Conservation (phyloP, 208 protist species). For the Trypanosoma congolense region DNA sequence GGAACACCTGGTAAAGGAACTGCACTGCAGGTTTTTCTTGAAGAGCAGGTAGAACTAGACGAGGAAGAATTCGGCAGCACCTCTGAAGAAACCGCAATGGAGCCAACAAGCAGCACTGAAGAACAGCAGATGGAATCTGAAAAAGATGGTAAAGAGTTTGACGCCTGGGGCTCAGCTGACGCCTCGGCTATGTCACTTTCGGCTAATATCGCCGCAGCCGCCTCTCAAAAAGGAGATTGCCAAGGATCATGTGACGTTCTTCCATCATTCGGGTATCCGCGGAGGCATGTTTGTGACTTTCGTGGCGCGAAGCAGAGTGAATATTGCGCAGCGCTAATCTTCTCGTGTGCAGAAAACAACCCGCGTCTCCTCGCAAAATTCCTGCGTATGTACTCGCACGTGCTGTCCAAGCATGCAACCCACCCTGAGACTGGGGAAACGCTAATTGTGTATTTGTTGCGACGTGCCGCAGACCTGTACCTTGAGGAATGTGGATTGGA, state of each 20-base stretch:
- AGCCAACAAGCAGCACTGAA: neutral
- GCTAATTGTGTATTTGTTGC: conserved; percentile 39
- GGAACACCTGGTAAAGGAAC: conserved; percentile 18
- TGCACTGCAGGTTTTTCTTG: conserved; percentile 21
- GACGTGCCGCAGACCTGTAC: conserved; percentile 16
- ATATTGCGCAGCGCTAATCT: conserved; percentile 30
- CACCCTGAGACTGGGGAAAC: conserved; percentile 45
- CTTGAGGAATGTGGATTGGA: conserved; percentile 4
- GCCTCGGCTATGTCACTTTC: too few species aligned
- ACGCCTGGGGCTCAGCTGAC: too few species aligned
- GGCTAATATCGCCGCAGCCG: too few species aligned
- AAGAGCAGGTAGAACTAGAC: conserved; percentile 13
- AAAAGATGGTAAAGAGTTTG: too few species aligned
- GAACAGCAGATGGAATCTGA: neutral
- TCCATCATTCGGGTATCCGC: neutral
- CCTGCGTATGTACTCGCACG: conserved; percentile 21
- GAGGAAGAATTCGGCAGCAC: conserved; percentile 1
- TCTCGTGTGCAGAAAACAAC: conserved; percentile 48
- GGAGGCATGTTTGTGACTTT: neutral
- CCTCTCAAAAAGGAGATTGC: too few species aligned
- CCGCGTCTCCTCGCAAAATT: conserved; percentile 26
- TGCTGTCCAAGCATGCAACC: conserved; percentile 20
- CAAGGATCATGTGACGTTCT: neutral
- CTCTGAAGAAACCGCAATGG: neutral
- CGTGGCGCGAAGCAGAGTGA: conserved; percentile 6